phyloP scores from a whole-genome alignment of 768 basidiomycete species.

The Russula sp. region DNA sequence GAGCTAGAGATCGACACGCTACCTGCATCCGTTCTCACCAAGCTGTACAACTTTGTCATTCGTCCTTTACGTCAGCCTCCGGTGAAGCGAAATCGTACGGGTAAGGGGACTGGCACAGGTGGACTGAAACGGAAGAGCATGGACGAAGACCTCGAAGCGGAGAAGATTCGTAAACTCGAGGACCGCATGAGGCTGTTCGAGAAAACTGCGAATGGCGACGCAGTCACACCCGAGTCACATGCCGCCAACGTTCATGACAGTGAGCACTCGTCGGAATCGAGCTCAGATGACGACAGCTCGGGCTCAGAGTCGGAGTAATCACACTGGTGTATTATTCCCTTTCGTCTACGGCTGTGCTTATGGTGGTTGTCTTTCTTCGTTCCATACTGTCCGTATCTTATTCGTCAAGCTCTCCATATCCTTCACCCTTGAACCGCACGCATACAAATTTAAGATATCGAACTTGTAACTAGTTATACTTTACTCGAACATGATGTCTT shows the following conservation, averaged over 20 bases:
- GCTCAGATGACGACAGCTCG: conserved; percentile 75
- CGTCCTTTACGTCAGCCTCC: conserved; percentile 60
- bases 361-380: conserved; percentile 16
- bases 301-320: conserved; percentile 81
- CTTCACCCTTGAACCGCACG: conserved; percentile 30
- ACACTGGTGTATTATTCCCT: conserved; percentile 3
- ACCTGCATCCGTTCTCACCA: conserved; percentile 81
- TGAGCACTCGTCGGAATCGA: conserved; percentile 77
- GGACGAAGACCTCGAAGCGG: conserved; percentile 95
- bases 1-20: conserved; percentile 96
- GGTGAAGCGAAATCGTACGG: conserved; percentile 60
- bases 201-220: conserved; percentile 41
- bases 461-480: conserved; percentile 35
- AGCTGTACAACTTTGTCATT: conserved; percentile 94
- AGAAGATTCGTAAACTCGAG: conserved; percentile 91
- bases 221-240: conserved; percentile 37
- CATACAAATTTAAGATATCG: conserved; percentile 37
- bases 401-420: conserved; percentile 32
- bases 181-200: conserved; percentile 85
- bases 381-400: conserved; percentile 29
- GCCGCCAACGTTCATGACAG: conserved; percentile 51
- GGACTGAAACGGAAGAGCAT: conserved; percentile 92
- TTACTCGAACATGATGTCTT: conserved; percentile 31
- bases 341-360: conserved; percentile 14
- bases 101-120: conserved; percentile 83